Base-by-base conservation (phyloP, 106 monocot genomes). In the Allium sativum region DNA sequence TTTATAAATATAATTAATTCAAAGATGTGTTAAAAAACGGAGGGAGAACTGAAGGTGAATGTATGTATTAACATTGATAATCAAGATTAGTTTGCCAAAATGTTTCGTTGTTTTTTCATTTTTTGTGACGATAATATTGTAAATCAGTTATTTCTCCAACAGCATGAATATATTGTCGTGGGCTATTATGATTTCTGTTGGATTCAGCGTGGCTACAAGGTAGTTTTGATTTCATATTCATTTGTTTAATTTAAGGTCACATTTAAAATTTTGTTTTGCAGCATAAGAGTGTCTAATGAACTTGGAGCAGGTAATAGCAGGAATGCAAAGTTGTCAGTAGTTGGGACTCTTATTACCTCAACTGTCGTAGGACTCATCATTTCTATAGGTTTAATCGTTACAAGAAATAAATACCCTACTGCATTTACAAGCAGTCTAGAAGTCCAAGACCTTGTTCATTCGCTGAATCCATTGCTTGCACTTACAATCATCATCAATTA, bases 101-200 rank as follows among this genome's bases (percentile, higher is more conserved):
- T 31, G 5, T 31, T 31, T 31, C 31, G 2, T 31, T 31, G 31
- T 31, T 31, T 31, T 31, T 31, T 0, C 5, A 3, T 31, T 31
- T 31, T 31, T 31, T 31, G 31, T 31, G 31, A 31, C 31, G 4
- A 2, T 31, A 31, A 2, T 31, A 31, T 31, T 31, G 31, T 31
- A 31, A 2, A 31, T 31, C 31, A 5, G 5, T 31, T 31, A 0
- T 31, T 31, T 20, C 17, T 58, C 31, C 40, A 12, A 58, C 77
- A 91, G 86, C 75, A 18, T 90, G 18, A 90, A 80, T 68, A 82
- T 85, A 18, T 86, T 72, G 40, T 86, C 86, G 3, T 91, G 86
- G 90, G 79, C 79, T 74, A 68, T 91, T 82, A 91, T 91, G 90
- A 79, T 91, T 20, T 58, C 77, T 14, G 55, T 91, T 44, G 90